Evolutionary conservation across 352 stramenopile species (phyloP).

Genomic region (Blastocystis hominis): DNA sequence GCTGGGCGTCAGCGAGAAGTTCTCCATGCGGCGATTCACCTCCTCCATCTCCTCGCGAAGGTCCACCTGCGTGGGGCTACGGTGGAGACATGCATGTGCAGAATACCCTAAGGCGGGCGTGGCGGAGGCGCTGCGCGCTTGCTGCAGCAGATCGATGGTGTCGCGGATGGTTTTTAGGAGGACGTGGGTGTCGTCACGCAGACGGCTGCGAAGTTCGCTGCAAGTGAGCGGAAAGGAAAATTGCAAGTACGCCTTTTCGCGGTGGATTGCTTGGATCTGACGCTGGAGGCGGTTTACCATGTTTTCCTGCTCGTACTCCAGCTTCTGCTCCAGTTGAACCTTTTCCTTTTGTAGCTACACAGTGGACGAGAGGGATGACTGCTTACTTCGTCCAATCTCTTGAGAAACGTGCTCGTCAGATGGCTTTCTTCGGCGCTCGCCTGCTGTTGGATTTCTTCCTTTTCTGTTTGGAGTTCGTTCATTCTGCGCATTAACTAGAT

Average conservation of each 20-base stretch:
- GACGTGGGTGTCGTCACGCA: slow-evolving; percentile 38
- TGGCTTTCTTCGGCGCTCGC: slow-evolving; percentile 59
- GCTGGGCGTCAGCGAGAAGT: not conserved
- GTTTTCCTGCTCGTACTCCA: slow-evolving; percentile 61
- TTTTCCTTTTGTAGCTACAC: slow-evolving; percentile 60
- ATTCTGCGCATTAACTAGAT: slow-evolving; percentile 51
- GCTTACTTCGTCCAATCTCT: slow-evolving; percentile 56
- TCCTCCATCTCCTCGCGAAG: slow-evolving; percentile 39
- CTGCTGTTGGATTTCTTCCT: slow-evolving; percentile 41
- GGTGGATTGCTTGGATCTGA: slow-evolving; percentile 44
- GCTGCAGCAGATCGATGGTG: slow-evolving; percentile 27
- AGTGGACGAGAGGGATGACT: not conserved
- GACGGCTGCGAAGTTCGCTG: slow-evolving; percentile 16
- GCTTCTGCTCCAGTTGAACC: slow-evolving; percentile 59
- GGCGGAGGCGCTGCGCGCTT: slow-evolving; percentile 23
- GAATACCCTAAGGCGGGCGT: slow-evolving; percentile 19
- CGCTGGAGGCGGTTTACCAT: slow-evolving; percentile 61
- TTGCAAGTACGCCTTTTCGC: not conserved
- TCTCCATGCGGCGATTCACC: slow-evolving; percentile 34
- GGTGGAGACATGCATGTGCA: not conserved
- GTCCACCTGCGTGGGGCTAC: not conserved
- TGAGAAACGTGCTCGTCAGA: slow-evolving; percentile 60
- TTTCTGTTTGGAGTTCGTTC: slow-evolving; percentile 50
- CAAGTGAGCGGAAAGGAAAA: not conserved
- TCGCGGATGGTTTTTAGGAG: slow-evolving; percentile 8